Percentiles rank a stretch among this genome's conserved stretches.
Conservation (phyloP, 192 early-diverging fungal genomes). For the Mortierella alpina region DNA sequence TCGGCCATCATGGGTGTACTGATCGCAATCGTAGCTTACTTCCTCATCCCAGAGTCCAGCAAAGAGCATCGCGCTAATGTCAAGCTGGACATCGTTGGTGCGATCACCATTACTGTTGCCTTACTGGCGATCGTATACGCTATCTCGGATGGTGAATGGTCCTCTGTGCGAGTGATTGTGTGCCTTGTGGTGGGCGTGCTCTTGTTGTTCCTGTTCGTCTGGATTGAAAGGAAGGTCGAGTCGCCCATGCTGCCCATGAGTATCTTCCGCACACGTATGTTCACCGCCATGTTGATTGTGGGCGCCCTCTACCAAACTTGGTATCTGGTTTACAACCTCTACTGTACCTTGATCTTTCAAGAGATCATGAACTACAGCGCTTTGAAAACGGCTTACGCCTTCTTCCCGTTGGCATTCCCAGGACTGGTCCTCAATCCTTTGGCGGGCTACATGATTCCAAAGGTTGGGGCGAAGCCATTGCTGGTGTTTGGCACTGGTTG, state of each 20-base stretch:
- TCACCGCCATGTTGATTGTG: constrained; percentile 59
- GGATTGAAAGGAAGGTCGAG: constrained; percentile 50
- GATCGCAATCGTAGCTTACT: constrained; percentile 45
- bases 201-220: constrained; percentile 51
- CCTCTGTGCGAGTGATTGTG: constrained; percentile 48
- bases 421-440: constrained; percentile 44
- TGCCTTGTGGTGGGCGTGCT: constrained; percentile 48
- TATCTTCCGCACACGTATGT: constrained; percentile 60
- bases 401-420: constrained; percentile 57
- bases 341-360: constrained; percentile 62
- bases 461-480: constrained; percentile 39
- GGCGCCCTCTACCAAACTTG: constrained; percentile 55
- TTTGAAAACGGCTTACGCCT: constrained; percentile 57
- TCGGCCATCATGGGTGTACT: constrained; percentile 52
- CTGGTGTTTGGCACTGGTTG: constrained; percentile 39
- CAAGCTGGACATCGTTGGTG: constrained; percentile 48
- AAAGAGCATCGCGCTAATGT: constrained; percentile 30
- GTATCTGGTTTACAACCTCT: constrained; percentile 59
- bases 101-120: constrained; percentile 43
- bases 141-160: constrained; percentile 54
- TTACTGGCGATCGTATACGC: constrained; percentile 49
- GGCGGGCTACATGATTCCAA: constrained; percentile 57
- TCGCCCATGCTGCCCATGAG: constrained; percentile 55
- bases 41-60: constrained; percentile 47
- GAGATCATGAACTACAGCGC: constrained; percentile 58